Percentiles rank a stretch among this genome's conserved stretches.
phyloP scores from a whole-genome alignment of 371 early-diverging fungal genomes.

The Phascolomyces articulosus region DNA sequence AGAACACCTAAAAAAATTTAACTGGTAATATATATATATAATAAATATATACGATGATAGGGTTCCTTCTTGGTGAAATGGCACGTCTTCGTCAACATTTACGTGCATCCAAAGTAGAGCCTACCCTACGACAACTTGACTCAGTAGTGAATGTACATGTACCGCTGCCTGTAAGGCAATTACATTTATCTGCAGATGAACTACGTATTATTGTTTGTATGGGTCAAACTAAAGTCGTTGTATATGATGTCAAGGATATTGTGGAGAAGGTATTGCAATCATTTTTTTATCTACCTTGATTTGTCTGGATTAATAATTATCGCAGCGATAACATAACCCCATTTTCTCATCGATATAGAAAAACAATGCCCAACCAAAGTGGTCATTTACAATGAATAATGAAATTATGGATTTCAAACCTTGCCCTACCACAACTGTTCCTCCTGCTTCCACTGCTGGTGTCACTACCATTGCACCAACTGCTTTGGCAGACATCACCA shows the following conservation, averaged over 20 bases:
- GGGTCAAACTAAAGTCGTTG: neutral
- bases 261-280: neutral
- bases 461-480: too few relatives aligned
- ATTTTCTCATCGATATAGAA: too few relatives aligned
- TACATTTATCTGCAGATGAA: neutral
- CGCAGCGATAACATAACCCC: too few relatives aligned
- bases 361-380: neutral
- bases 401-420: neutral
- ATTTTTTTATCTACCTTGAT: too few relatives aligned
- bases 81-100: neutral
- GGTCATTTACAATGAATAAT: neutral
- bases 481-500: too few relatives aligned
- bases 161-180: neutral
- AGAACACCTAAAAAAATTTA: neutral
- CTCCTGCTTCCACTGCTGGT: too few relatives aligned
- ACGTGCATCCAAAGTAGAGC: neutral
- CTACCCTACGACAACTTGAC: neutral
- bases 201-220: neutral
- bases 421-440: neutral
- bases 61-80: neutral
- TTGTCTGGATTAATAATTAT: too few relatives aligned
- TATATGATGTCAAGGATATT: neutral
- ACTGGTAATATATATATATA: too few relatives aligned
- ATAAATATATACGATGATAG: neutral
- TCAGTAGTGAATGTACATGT: neutral